Conservation (phyloP, 2,329 filamentous ascomycete species). For the Alternaria triticimaculans region DNA sequence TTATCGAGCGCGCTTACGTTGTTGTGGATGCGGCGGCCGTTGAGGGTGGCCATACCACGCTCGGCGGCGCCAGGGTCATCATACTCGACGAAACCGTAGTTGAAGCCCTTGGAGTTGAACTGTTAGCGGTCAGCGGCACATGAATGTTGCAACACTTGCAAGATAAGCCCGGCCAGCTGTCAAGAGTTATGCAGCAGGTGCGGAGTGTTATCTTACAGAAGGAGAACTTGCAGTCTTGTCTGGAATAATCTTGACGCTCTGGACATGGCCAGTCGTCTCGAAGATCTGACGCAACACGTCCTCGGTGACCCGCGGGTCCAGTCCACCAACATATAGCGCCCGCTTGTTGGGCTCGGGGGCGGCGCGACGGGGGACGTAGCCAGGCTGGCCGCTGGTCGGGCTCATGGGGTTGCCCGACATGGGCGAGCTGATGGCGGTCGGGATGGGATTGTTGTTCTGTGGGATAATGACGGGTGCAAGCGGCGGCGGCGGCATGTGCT, state of each 20-base stretch:
- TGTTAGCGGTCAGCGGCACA: constrained; percentile 24
- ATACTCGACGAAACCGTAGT: constrained; percentile 99
- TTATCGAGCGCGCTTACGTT: constrained; percentile 67
- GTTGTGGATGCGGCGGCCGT: constrained; percentile 93
- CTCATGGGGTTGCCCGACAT: constrained; percentile 83
- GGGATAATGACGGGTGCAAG: constrained; percentile 86
- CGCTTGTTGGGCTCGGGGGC: constrained; percentile 99
- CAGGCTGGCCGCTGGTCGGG: constrained; percentile 75
- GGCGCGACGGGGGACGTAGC: constrained; percentile 79
- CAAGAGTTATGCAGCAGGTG: constrained; percentile 18
- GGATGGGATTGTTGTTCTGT: constrained; percentile 94
- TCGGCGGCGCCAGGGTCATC: constrained; percentile 97
- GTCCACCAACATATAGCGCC: constrained; percentile 91
- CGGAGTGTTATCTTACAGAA: constrained; percentile 25
- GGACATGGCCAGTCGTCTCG: constrained; percentile 96
- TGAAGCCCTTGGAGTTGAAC: constrained; percentile 76
- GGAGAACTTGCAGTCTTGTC: constrained; percentile 90
- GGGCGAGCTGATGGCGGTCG: constrained; percentile 88
- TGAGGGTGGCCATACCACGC: constrained; percentile 95
- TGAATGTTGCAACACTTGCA: constrained; percentile 12
- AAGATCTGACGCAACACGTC: constrained; percentile 98
- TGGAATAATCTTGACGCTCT: constrained; percentile 99
- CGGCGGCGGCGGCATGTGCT: constrained; percentile 88
- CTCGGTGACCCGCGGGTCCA: constrained; percentile 94
- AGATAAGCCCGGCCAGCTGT: constrained; percentile 19